phyloP scores from a whole-genome alignment of 2,329 filamentous ascomycete genomes.

The Colletotrichum karsti region DNA sequence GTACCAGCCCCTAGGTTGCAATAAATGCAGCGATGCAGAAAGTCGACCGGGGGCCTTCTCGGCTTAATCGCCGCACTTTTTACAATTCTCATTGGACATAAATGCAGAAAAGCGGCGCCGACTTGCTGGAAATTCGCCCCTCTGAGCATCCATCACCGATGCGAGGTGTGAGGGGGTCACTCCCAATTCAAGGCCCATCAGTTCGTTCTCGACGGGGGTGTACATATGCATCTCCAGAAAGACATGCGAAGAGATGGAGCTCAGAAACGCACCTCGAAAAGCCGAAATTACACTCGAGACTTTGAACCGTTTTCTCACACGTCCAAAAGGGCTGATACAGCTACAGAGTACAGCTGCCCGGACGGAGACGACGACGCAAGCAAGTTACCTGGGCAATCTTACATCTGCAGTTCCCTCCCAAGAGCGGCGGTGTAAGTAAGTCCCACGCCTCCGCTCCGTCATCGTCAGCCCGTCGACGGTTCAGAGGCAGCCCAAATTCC shows the following conservation, averaged over 20 bases:
- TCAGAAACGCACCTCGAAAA: not conserved
- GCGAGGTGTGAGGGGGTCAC: not conserved
- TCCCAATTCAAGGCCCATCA: not conserved
- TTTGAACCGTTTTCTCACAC: not conserved
- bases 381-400: not conserved
- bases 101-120: slow-evolving; percentile 35
- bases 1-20: not conserved
- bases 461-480: slow-evolving; percentile 24
- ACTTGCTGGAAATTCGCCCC: slow-evolving; percentile 20
- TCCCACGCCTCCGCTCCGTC: slow-evolving; percentile 19
- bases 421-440: slow-evolving; percentile 28
- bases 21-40: slow-evolving; percentile 14
- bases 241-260: not conserved
- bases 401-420: slow-evolving; percentile 9
- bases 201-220: not conserved
- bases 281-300: not conserved
- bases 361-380: not conserved
- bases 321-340: not conserved
- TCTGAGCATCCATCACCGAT: slow-evolving; percentile 13
- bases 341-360: too few species aligned
- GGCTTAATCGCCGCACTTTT: slow-evolving; percentile 32
- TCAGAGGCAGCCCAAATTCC: slow-evolving; percentile 15
- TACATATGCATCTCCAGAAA: not conserved
- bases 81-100: slow-evolving; percentile 43
- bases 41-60: slow-evolving; percentile 13